Conservation (phyloP, 2,329 filamentous ascomycete genomes). For the Exophiala lecanii-corni region DNA sequence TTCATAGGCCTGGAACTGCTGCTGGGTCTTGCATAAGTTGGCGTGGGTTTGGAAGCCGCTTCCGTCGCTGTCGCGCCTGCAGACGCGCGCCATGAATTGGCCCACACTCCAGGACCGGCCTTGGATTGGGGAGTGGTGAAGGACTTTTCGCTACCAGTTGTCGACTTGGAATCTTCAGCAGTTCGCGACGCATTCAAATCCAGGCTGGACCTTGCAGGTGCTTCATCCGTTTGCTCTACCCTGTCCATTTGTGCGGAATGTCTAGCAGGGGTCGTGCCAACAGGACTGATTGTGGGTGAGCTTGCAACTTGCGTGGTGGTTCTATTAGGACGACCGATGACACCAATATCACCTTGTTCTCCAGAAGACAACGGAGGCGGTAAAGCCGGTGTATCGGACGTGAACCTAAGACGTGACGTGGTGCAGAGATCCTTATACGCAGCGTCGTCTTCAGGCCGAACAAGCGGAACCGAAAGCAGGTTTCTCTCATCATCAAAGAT, state of each 20-base stretch:
- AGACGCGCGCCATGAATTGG: constrained; percentile 25
- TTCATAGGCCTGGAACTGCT: constrained; percentile 68
- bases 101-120: constrained; percentile 25
- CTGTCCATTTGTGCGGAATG: constrained; percentile 10
- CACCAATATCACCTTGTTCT: constrained; percentile 29
- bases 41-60: constrained; percentile 14
- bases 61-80: constrained; percentile 15
- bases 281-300: constrained; percentile 25
- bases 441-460: constrained; percentile 81
- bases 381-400: constrained; percentile 18
- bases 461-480: constrained; percentile 84
- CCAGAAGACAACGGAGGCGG: constrained; percentile 24
- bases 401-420: constrained; percentile 31
- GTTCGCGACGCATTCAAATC: constrained; percentile 13
- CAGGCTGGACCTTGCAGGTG: constrained; percentile 16
- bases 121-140: constrained; percentile 25
- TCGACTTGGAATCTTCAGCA: constrained; percentile 28
- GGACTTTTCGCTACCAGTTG: constrained; percentile 30
- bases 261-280: constrained; percentile 10
- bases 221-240: constrained; percentile 13
- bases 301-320: constrained; percentile 23
- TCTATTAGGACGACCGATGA: constrained; percentile 32
- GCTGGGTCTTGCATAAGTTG: constrained; percentile 23
- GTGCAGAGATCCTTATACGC: constrained; percentile 74
- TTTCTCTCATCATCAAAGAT: constrained; percentile 81